Base-by-base conservation (phyloP, 2,329 filamentous ascomycete genomes). In the Xylaria sp. region DNA sequence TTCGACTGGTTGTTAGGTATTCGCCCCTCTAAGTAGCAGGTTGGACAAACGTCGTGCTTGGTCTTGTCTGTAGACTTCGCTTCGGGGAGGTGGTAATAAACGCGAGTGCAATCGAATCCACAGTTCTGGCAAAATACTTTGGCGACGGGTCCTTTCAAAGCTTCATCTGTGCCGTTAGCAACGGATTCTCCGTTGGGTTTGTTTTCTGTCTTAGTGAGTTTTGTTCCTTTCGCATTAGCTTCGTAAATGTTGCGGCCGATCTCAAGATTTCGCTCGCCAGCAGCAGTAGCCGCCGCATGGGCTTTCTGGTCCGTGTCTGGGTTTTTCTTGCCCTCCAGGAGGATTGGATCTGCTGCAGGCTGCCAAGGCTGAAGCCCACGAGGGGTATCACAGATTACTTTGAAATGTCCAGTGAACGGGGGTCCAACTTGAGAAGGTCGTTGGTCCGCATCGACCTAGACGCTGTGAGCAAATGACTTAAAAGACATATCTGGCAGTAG, bases 401-500 rank as follows among this genome's bases (percentile, higher is more conserved):
- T 92, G 87, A 99, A 99, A 80, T 99, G 96, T 47, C 96, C 96
- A 3, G 96, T 99, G 77, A 98, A 98, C 6, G 96, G 96, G 2
- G 96, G 95, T 0, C 95, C 95, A 74, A 98, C 95, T 79, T 94
- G 96, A 1, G 96, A 98, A 10, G 96, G 96, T 67, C 96, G 89
- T 73, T 96, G 94, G 78, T 98, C 95, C 35, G 95, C 93, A 81
- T 99, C 96, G 77, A 99, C 95, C 95, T 98, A 71, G 25, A 40
- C 55, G 60, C 63, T 75, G 73, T 82, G 76, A 81, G 75, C 70
- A 71, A 35, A 18, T 40, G n/a, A 50, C 18, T 50, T 35, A 10
- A 0, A 44, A 53, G 51, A 60, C 1, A 51, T n/a, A 35, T 32
- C 12, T n/a, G 29, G n/a, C 16, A 9, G 25, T 35, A 48, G 27